These are phyloP conservation scores for Alternaria atra DNA, from an alignment of 2,329 filamentous ascomycete genomes.

Conservation along the genomic window DNA sequence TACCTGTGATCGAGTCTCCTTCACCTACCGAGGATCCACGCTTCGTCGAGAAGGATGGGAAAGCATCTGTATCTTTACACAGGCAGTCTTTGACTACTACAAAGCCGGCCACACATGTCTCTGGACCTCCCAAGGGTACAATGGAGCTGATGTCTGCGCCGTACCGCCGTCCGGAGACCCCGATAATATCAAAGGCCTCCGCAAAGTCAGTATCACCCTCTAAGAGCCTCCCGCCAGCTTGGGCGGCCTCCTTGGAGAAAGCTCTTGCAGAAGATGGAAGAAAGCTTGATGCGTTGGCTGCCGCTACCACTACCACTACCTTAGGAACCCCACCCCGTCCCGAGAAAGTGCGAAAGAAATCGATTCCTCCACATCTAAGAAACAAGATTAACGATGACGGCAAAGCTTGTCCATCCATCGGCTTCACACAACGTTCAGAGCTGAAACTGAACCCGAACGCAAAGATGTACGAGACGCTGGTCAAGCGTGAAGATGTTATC, in stretches of 20 bases:
- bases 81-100: neutral
- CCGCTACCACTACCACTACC: neutral
- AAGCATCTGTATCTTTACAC: neutral
- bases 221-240: neutral
- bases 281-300: neutral
- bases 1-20: neutral
- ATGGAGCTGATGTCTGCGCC: neutral
- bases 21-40: neutral
- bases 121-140: neutral
- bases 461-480: neutral
- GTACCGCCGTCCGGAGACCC: neutral
- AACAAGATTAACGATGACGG: neutral
- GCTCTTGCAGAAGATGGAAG: neutral
- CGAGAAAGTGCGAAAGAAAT: neutral
- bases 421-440: neutral
- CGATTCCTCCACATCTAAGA: conserved; percentile 10
- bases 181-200: neutral
- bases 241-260: conserved; percentile 6
- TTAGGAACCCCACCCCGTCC: neutral
- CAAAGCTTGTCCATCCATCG: neutral
- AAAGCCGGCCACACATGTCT: neutral
- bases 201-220: neutral
- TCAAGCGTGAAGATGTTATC: neutral
- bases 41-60: no score
- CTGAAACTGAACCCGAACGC: neutral